A percentile compares a stretch with the other conserved stretches of the same genome.
Evolutionary conservation across 805 yeast genomes (phyloP).

Genomic region (Candida corydali): DNA sequence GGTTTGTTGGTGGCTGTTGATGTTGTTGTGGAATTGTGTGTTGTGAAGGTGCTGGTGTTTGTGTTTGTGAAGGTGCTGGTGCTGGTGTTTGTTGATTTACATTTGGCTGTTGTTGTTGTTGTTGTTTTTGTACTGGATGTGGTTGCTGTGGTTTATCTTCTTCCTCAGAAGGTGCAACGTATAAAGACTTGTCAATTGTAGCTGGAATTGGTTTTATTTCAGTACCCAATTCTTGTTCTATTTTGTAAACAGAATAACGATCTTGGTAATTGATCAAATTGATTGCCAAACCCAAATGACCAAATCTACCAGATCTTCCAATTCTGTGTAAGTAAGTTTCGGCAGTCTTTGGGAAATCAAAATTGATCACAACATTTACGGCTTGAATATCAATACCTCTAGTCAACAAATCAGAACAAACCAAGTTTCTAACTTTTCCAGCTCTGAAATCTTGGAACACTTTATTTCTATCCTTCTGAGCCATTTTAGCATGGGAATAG

Average conservation of each 20-base stretch:
- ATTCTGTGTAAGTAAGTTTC: slow-evolving; percentile 97
- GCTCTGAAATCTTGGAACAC: slow-evolving; percentile 98
- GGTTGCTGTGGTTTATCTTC: slow-evolving; percentile 10
- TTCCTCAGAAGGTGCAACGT: slow-evolving; percentile 52
- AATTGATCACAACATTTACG: slow-evolving; percentile 95
- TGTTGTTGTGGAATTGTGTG: slow-evolving; percentile 10
- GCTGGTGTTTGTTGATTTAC: slow-evolving; percentile 9
- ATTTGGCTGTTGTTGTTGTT: slow-evolving; percentile 4
- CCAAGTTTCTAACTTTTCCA: slow-evolving; percentile 95
- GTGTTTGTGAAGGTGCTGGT: slow-evolving; percentile 7
- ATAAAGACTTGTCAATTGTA: slow-evolving; percentile 81
- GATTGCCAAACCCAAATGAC: slow-evolving; percentile 96
- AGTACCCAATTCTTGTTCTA: slow-evolving; percentile 96
- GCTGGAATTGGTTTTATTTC: slow-evolving; percentile 96
- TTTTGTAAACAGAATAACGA: slow-evolving; percentile 86
- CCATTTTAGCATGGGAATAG: slow-evolving; percentile 96
- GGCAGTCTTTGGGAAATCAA: slow-evolving; percentile 97
- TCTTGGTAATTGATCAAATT: slow-evolving; percentile 97
- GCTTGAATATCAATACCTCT: slow-evolving; percentile 99
- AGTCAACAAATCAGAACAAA: slow-evolving; percentile 92
- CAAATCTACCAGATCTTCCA: slow-evolving; percentile 98
- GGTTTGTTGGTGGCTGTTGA: slow-evolving; percentile 7
- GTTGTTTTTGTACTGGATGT: background rate
- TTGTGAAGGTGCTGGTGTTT: slow-evolving; percentile 4
- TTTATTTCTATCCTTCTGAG: slow-evolving; percentile 93